phyloP scores from a whole-genome alignment of 257 asterid species.

The Penstemon newberryi region DNA sequence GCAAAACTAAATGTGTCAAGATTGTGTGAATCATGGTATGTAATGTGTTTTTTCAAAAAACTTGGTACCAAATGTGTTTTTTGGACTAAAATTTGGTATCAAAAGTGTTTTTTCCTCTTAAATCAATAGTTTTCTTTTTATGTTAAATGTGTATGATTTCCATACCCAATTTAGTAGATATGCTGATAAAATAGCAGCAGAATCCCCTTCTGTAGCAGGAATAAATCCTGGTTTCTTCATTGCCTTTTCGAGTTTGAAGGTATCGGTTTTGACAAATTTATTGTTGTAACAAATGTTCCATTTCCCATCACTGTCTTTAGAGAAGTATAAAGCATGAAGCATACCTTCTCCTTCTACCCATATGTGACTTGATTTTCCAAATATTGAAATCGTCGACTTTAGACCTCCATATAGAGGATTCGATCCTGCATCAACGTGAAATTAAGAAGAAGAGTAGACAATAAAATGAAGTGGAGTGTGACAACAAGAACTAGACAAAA shows the following conservation, averaged over 20 bases:
- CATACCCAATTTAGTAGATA: constrained; percentile 49
- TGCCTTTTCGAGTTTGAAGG: constrained; percentile 38
- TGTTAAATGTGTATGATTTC: neutral
- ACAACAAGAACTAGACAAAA: neutral
- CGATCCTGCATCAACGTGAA: constrained; percentile 35
- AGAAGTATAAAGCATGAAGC: constrained; percentile 51
- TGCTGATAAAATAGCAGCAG: constrained; percentile 46
- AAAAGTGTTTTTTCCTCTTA: no score
- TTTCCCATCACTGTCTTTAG: constrained; percentile 20
- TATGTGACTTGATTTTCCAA: constrained; percentile 44
- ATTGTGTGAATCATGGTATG: no score
- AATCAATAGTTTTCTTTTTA: no score
- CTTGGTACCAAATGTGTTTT: no score
- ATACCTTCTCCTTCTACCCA: constrained; percentile 63
- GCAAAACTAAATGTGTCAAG: no score
- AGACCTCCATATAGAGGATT: constrained; percentile 49
- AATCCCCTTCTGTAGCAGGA: constrained; percentile 52
- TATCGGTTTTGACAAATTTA: constrained; percentile 43
- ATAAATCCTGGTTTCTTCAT: constrained; percentile 40
- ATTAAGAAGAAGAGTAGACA: neutral
- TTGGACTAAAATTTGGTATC: no score
- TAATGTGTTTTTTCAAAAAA: no score
- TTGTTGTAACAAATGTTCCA: constrained; percentile 41
- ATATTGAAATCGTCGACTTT: constrained; percentile 41
- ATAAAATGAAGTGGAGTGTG: neutral